These are phyloP conservation scores for Fraxinus cuspidata DNA, from an alignment of 257 asterid genomes.

Conservation along the genomic window DNA sequence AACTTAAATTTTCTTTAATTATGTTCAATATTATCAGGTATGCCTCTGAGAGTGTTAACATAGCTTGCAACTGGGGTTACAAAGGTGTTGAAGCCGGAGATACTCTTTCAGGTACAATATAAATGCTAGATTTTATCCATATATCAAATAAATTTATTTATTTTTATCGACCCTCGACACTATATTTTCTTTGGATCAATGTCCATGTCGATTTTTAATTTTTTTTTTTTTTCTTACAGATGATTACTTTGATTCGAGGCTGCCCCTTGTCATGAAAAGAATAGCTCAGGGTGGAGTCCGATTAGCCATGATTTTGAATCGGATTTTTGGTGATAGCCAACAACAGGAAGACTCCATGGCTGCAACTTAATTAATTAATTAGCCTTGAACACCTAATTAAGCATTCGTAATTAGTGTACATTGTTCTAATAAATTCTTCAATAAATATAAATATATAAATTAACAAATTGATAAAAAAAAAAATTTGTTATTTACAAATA, in stretches of 20 bases:
- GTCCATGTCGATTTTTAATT: not conserved
- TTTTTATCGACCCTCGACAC: no score
- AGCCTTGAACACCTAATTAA: not conserved
- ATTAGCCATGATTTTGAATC: conserved; percentile 75
- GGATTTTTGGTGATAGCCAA: conserved; percentile 42
- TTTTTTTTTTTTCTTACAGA: conserved; percentile 36
- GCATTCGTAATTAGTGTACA: not conserved
- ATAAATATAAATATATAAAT: no score
- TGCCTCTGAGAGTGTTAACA: conserved; percentile 72
- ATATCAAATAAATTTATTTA: no score
- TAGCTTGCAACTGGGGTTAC: conserved; percentile 93
- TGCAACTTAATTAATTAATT: conserved; percentile 30
- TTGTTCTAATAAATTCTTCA: not conserved
- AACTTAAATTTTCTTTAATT: not conserved
- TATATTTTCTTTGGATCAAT: no score
- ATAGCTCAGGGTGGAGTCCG: conserved; percentile 96
- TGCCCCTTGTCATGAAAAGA: conserved; percentile 78
- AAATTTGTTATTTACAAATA: not conserved
- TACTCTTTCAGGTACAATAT: conserved; percentile 66
- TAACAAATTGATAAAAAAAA: no score
- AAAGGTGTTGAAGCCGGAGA: conserved; percentile 74
- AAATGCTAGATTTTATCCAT: no score
- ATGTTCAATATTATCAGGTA: conserved; percentile 39
- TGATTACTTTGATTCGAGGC: conserved; percentile 70
- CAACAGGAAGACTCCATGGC: conserved; percentile 34